Conservation (phyloP, 2,329 filamentous ascomycete genomes). For the Ceratocystis huliohia region DNA sequence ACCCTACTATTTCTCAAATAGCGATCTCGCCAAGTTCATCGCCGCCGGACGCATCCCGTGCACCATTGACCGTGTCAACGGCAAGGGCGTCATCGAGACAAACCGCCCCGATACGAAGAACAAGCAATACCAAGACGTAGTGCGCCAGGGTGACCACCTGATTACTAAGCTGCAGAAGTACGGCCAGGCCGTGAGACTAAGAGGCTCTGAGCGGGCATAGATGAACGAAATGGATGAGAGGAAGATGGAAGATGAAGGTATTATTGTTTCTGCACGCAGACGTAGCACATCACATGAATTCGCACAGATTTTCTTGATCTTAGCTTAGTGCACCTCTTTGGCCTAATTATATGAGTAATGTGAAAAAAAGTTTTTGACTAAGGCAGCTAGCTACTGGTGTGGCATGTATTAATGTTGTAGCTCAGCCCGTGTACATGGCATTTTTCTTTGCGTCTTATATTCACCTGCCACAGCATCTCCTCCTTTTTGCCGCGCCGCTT, state of each 20-base stretch:
- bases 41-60: slow-evolving; percentile 87
- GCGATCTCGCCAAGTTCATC: slow-evolving; percentile 93
- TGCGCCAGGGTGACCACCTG: slow-evolving; percentile 92
- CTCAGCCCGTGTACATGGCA: not conserved
- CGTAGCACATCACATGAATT: slow-evolving; percentile 15
- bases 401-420: not conserved
- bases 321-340: not conserved
- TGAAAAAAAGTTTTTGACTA: too few species aligned
- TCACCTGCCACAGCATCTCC: not conserved
- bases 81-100: slow-evolving; percentile 94
- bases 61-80: slow-evolving; percentile 93
- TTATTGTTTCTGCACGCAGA: slow-evolving; percentile 4
- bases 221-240: not conserved
- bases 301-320: not conserved
- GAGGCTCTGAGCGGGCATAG: slow-evolving; percentile 85
- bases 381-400: not conserved
- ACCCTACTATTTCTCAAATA: slow-evolving; percentile 28
- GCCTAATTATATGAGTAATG: too few species aligned
- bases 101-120: slow-evolving; percentile 98
- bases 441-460: not conserved
- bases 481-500: not conserved
- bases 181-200: slow-evolving; percentile 84
- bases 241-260: not conserved
- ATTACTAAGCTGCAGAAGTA: slow-evolving; percentile 99
- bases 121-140: slow-evolving; percentile 97